Evolutionary conservation across 2,329 filamentous ascomycete genomes (phyloP).

Genomic region (Botrytis fragariae): DNA sequence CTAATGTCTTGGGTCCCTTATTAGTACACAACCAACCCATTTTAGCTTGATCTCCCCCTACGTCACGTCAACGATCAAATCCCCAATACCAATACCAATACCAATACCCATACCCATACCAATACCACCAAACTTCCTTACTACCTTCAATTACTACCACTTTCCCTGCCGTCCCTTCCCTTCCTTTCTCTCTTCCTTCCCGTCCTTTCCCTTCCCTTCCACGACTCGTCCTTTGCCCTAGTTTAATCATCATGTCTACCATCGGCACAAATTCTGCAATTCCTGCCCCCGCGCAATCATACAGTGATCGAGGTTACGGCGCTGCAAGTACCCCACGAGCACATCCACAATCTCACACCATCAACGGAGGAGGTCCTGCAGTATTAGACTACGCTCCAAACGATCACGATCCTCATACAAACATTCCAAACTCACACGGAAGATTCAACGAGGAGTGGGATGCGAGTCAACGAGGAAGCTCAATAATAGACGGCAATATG

Average conservation of each 20-base stretch:
- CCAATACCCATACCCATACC: too few species aligned
- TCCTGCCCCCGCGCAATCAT: constrained; percentile 34
- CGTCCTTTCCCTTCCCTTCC: not conserved
- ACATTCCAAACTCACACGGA: constrained; percentile 38
- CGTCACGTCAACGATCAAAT: constrained; percentile 2
- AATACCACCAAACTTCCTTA: not conserved
- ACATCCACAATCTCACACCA: constrained; percentile 23
- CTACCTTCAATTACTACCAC: not conserved
- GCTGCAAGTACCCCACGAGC: constrained; percentile 26
- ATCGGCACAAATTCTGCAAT: constrained; percentile 28
- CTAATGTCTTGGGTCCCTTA: not conserved
- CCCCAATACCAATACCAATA: not conserved
- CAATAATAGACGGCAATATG: constrained; percentile 55
- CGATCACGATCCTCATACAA: constrained; percentile 32
- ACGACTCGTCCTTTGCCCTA: not conserved
- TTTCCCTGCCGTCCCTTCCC: not conserved
- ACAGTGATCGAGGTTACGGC: constrained; percentile 36
- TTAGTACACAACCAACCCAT: not conserved
- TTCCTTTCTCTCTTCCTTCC: not conserved
- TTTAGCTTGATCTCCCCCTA: constrained; percentile 9
- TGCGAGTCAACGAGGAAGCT: constrained; percentile 64
- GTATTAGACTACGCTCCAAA: constrained; percentile 27
- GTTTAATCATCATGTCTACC: constrained; percentile 27
- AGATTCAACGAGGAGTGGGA: constrained; percentile 72
- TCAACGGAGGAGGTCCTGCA: constrained; percentile 31